Conservation (phyloP, 2,329 filamentous ascomycete species). For the Leptographium procerum region DNA sequence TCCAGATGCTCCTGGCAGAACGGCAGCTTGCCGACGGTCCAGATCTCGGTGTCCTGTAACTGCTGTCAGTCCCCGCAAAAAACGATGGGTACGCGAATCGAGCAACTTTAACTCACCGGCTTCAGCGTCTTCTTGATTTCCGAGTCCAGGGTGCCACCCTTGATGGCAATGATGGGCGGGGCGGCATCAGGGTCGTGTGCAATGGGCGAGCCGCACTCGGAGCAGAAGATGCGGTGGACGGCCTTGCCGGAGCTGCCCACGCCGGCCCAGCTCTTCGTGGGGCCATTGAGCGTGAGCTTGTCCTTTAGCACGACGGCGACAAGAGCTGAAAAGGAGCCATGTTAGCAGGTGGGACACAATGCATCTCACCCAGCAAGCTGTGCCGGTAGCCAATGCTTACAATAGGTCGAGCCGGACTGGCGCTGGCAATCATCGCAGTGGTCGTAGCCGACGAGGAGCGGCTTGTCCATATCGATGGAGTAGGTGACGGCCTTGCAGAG, state of each 20-base stretch:
- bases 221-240: conserved; percentile 59
- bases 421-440: conserved; percentile 66
- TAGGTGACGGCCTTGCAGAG: conserved; percentile 64
- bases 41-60: conserved; percentile 54
- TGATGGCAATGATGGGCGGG: conserved; percentile 58
- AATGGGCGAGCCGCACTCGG: conserved; percentile 57
- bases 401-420: conserved; percentile 58
- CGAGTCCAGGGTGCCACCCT: conserved; percentile 51
- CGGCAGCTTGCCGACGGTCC: conserved; percentile 56
- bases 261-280: conserved; percentile 52
- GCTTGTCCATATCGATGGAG: conserved; percentile 40
- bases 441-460: conserved; percentile 51
- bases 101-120: conserved; percentile 29
- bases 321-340: conserved; percentile 37
- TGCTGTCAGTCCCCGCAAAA: not conserved
- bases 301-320: conserved; percentile 56
- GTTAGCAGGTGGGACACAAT: not conserved
- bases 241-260: conserved; percentile 48
- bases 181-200: conserved; percentile 60
- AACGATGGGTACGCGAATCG: conserved; percentile 17
- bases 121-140: conserved; percentile 59
- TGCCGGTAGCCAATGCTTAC: conserved; percentile 24
- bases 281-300: conserved; percentile 50
- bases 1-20: conserved; percentile 57
- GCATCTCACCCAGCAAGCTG: not conserved